phyloP scores from a whole-genome alignment of 1,139 yeast genomes.

The Hemisphaericaspora xylofermentans region DNA sequence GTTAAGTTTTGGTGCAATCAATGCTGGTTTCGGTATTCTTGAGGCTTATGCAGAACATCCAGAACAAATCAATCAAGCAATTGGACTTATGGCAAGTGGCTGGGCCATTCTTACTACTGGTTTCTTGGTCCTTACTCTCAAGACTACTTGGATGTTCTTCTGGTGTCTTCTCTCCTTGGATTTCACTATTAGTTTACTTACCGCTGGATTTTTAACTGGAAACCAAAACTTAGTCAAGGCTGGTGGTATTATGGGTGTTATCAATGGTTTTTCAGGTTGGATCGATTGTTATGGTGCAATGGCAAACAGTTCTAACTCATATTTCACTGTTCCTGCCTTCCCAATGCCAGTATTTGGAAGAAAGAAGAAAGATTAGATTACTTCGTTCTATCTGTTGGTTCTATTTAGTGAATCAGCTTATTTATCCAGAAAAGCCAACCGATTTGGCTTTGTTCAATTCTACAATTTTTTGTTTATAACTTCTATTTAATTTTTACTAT shows the following conservation, averaged over 20 bases:
- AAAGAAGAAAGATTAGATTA: neutral
- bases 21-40: constrained; percentile 50
- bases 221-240: constrained; percentile 49
- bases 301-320: constrained; percentile 27
- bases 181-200: constrained; percentile 54
- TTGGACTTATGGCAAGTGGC: constrained; percentile 58
- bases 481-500: neutral
- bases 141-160: constrained; percentile 62
- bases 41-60: constrained; percentile 47
- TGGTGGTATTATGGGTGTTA: constrained; percentile 68
- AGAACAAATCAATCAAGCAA: constrained; percentile 46
- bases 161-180: constrained; percentile 51
- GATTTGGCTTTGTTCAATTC: too few species aligned
- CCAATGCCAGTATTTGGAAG: constrained; percentile 13
- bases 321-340: constrained; percentile 21
- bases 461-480: neutral
- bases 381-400: too few species aligned
- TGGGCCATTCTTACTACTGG: constrained; percentile 64
- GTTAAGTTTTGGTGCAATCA: constrained; percentile 65
- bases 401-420: too few species aligned
- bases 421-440: too few species aligned
- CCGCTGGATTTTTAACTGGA: constrained; percentile 52
- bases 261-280: constrained; percentile 61
- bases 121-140: constrained; percentile 56
- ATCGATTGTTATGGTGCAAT: constrained; percentile 43